Evolutionary conservation across 2,329 filamentous ascomycete genomes (phyloP), one percentile per base, ranked within the genome.

Genomic region (Lachnellula subtilissima): DNA sequence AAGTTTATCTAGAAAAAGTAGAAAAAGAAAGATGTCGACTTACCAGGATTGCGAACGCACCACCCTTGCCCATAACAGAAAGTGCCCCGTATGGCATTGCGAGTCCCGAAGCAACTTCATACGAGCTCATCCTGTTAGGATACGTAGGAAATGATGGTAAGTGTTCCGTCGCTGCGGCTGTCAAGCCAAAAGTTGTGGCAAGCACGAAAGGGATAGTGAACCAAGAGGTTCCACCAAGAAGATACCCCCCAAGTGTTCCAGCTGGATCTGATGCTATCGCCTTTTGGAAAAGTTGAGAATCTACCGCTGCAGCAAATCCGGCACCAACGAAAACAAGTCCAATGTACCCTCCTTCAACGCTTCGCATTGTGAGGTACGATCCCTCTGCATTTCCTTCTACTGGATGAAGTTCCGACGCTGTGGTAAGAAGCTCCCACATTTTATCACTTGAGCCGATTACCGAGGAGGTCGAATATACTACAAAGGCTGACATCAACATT

Each of bases 191-290:
- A 1, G 90, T 95, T 0, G 88, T 95, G 1, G 90, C 89, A 0
- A 84, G 87, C 12, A 95, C 78, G 86, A 88, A 95, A 0, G 91
- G 91, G 51, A 96, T 93, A 1, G 91, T 90, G 64, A 95, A 95
- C 90, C 90, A 95, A 50, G 82, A 84, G 1, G 94, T 78, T 17
- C 91, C 91, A 7, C 91, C 91, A 52, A 93, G 81, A 54, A 59
- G 50, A 69, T 96, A 95, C 14, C 90, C 91, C 0, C 90, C 89
- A 3, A 96, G 81, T 0, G 91, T 91, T 57, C 91, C 84, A 0
- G 91, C 86, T 0, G 89, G 89, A 19, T 84, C 86, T 0, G 91
- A 89, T 3, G 91, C 89, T 64, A 95, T 94, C 14, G 89, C 90
- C 73, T 95, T 95, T 78, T 94, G 92, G 73, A 90, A 94, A 15